phyloP scores from a whole-genome alignment of 2,329 filamentous ascomycete species.

The Clonostachys solani region DNA sequence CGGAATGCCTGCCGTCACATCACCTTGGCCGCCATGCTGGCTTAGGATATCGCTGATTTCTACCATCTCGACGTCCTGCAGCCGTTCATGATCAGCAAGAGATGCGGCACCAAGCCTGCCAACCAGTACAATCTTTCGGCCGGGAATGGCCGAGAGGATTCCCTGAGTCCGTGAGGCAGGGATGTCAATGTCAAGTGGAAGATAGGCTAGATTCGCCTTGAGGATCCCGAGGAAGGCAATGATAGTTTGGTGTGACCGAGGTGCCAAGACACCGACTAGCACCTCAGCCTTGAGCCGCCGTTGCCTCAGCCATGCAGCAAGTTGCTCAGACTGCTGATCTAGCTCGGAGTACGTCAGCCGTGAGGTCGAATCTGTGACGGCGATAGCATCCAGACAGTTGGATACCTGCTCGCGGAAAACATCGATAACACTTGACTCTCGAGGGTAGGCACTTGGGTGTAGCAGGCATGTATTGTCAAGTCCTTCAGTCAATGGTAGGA shows the following conservation, averaged over 20 bases:
- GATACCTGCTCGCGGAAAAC: constrained; percentile 11
- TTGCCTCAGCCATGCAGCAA: constrained; percentile 10
- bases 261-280: constrained; percentile 9
- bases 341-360: constrained; percentile 13
- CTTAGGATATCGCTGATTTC: constrained; percentile 3
- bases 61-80: constrained; percentile 5
- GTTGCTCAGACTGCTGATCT: constrained; percentile 7
- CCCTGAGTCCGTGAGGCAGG: constrained; percentile 7
- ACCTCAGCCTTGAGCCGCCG: constrained; percentile 5
- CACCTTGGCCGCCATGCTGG: not conserved
- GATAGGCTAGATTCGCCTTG: constrained; percentile 15
- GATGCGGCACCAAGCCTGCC: constrained; percentile 8
- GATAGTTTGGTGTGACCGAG: constrained; percentile 14
- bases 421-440: constrained; percentile 12
- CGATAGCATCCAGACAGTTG: constrained; percentile 3
- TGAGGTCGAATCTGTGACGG: constrained; percentile 9
- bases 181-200: constrained; percentile 11
- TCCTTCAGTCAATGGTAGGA: not conserved
- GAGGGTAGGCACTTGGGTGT: constrained; percentile 4
- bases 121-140: constrained; percentile 2
- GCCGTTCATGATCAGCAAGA: not conserved
- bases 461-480: constrained; percentile 48
- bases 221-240: constrained; percentile 13
- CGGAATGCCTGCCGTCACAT: not conserved
- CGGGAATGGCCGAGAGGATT: constrained; percentile 7